phyloP scores from a whole-genome alignment of 1,284 basidiomycete species.

The Kwoniella shivajii region DNA sequence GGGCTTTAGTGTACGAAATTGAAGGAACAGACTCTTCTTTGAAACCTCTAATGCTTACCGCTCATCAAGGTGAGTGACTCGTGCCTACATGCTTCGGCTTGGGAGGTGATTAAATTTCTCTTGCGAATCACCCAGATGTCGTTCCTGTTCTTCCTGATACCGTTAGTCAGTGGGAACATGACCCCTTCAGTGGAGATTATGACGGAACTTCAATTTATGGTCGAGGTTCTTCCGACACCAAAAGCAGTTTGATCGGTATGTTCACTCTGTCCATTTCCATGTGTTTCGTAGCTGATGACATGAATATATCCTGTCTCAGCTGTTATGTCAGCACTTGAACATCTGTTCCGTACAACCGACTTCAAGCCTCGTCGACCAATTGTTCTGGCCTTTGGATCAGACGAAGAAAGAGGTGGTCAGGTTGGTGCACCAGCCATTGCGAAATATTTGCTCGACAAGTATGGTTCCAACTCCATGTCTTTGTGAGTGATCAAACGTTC shows the following conservation, averaged over 20 bases:
- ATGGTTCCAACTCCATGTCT: constrained; percentile 53
- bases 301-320: constrained; percentile 29
- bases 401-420: constrained; percentile 58
- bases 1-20: constrained; percentile 67
- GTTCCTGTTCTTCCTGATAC: constrained; percentile 63
- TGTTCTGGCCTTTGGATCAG: constrained; percentile 58
- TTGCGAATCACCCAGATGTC: constrained; percentile 54
- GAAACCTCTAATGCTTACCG: constrained; percentile 67
- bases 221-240: constrained; percentile 64
- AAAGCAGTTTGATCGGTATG: constrained; percentile 60
- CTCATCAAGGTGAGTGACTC: constrained; percentile 62
- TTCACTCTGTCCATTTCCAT: too few species aligned
- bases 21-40: constrained; percentile 60
- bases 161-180: constrained; percentile 61
- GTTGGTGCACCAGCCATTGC: constrained; percentile 52
- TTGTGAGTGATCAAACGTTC: constrained; percentile 22
- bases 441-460: constrained; percentile 48
- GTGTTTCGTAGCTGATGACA: background rate
- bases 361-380: constrained; percentile 58
- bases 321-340: constrained; percentile 61
- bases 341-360: constrained; percentile 56
- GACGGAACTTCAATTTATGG: constrained; percentile 65
- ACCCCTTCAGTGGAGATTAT: constrained; percentile 65
- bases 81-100: background rate
- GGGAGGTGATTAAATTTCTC: background rate